These are phyloP conservation scores for Blastocystis sp. DNA, from an alignment of 352 stramenopile species.

Conservation along the genomic window DNA sequence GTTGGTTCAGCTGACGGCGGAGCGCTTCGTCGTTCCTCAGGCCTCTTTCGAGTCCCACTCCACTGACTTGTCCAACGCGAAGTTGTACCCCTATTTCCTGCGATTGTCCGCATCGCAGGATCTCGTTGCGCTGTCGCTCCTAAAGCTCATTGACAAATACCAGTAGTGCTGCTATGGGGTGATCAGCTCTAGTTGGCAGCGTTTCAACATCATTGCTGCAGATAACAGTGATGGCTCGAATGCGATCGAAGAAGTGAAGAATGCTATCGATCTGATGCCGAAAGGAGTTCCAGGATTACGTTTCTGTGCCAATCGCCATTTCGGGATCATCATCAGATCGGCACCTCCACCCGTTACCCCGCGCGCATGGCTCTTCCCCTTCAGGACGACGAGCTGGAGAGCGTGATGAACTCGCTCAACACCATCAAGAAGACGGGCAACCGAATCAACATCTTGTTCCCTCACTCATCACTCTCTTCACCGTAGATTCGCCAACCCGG, in stretches of 20 bases:
- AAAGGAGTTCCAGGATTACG: slow-evolving; percentile 45
- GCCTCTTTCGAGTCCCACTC: slow-evolving; percentile 39
- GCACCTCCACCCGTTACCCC: slow-evolving; percentile 3
- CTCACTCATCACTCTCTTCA: neutral
- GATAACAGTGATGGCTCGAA: slow-evolving; percentile 57
- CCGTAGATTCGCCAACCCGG: neutral
- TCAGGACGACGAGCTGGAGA: neutral
- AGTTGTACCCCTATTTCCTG: slow-evolving; percentile 10
- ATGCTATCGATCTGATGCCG: slow-evolving; percentile 18
- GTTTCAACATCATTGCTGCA: slow-evolving; percentile 53
- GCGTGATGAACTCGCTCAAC: neutral
- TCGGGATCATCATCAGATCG: slow-evolving; percentile 13
- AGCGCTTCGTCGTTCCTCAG: neutral
- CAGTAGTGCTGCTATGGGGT: neutral
- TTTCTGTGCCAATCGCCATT: neutral
- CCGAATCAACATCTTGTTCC: slow-evolving; percentile 54
- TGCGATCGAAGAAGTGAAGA: slow-evolving; percentile 15
- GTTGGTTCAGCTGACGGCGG: slow-evolving; percentile 21
- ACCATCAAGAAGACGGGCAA: slow-evolving; percentile 15
- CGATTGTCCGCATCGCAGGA: slow-evolving; percentile 51
- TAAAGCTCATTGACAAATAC: slow-evolving; percentile 57
- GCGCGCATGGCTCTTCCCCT: slow-evolving; percentile 26
- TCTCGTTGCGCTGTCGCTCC: slow-evolving; percentile 19
- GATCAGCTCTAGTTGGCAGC: slow-evolving; percentile 14
- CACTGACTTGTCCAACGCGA: neutral